Percentiles rank a stretch among this genome's conserved stretches.
phyloP scores from a whole-genome alignment of 2,329 filamentous ascomycete genomes.

The Pestalotiopsis sp. region DNA sequence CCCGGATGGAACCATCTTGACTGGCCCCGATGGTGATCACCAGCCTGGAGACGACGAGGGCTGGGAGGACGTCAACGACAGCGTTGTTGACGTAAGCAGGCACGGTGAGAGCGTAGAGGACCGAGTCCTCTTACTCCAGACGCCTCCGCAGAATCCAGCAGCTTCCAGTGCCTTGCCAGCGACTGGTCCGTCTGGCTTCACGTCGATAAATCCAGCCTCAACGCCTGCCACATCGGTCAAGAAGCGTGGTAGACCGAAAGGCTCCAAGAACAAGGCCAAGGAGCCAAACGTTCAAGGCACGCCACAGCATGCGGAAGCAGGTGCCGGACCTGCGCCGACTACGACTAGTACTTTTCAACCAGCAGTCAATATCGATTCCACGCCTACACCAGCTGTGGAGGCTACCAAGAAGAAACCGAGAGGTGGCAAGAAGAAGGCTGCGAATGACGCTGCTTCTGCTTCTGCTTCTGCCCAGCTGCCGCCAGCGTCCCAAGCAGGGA shows the following conservation, averaged over 20 bases:
- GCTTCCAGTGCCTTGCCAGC: conserved; percentile 23
- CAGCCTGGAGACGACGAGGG: conserved; percentile 37
- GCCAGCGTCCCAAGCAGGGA: conserved; percentile 3
- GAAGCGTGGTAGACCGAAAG: conserved; percentile 52
- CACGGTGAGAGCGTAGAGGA: conserved; percentile 30
- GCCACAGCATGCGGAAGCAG: conserved; percentile 16
- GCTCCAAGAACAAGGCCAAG: conserved; percentile 53
- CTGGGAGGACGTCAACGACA: conserved; percentile 49
- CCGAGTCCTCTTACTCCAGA: conserved; percentile 22
- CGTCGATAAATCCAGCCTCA: conserved; percentile 30
- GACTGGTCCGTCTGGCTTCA: conserved; percentile 29
- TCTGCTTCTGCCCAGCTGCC: neutral
- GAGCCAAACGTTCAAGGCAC: conserved; percentile 30
- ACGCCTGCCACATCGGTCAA: conserved; percentile 32
- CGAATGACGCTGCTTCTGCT: conserved; percentile 13
- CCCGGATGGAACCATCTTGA: conserved; percentile 18
- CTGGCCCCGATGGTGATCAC: conserved; percentile 21
- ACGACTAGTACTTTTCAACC: conserved; percentile 29
- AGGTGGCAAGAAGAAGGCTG: conserved; percentile 37
- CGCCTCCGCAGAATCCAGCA: conserved; percentile 23
- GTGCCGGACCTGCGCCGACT: conserved; percentile 23
- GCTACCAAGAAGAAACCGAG: conserved; percentile 36
- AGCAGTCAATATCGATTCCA: neutral
- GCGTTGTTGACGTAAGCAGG: conserved; percentile 29
- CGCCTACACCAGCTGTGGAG: conserved; percentile 24